A percentile compares a stretch with the other conserved stretches of the same genome.
phyloP scores from a whole-genome alignment of 768 basidiomycete genomes.

The Hygrocybe coccinea region DNA sequence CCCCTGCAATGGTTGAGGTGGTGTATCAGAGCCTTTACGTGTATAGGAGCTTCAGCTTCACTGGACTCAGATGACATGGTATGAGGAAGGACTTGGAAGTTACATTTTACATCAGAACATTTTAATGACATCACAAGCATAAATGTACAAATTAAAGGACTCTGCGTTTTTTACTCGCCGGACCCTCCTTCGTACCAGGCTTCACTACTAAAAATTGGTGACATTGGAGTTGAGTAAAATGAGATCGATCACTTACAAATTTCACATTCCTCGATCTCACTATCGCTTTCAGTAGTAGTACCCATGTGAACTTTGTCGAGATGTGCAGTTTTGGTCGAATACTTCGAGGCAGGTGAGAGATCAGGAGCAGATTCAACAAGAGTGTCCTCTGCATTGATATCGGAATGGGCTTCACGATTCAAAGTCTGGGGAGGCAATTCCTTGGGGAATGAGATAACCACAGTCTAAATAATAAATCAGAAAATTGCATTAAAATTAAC shows the following conservation, averaged over 20 bases:
- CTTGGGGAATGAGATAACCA: too few relatives aligned
- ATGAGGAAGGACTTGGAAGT: not conserved
- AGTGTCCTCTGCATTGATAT: not conserved
- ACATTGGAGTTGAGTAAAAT: too few relatives aligned
- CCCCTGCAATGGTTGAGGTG: not conserved
- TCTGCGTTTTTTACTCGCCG: too few relatives aligned
- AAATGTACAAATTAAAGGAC: too few relatives aligned
- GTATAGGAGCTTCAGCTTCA: not conserved
- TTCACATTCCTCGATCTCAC: not conserved
- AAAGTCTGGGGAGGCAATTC: too few relatives aligned
- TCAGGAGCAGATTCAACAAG: not conserved
- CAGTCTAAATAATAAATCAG: too few relatives aligned
- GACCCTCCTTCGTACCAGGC: too few relatives aligned
- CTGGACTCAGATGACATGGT: not conserved
- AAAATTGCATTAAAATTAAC: not conserved
- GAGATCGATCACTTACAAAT: not conserved
- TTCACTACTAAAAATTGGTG: too few relatives aligned
- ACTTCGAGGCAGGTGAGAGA: not conserved
- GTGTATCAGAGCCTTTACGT: not conserved
- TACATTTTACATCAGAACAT: not conserved
- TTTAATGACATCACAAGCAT: not conserved
- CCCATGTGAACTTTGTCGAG: not conserved
- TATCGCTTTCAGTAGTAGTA: not conserved
- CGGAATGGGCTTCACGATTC: not conserved
- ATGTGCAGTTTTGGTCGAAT: not conserved